These are phyloP conservation scores for Tulasnella sp. DNA, from an alignment of 768 basidiomycete genomes.

Conservation along the genomic window DNA sequence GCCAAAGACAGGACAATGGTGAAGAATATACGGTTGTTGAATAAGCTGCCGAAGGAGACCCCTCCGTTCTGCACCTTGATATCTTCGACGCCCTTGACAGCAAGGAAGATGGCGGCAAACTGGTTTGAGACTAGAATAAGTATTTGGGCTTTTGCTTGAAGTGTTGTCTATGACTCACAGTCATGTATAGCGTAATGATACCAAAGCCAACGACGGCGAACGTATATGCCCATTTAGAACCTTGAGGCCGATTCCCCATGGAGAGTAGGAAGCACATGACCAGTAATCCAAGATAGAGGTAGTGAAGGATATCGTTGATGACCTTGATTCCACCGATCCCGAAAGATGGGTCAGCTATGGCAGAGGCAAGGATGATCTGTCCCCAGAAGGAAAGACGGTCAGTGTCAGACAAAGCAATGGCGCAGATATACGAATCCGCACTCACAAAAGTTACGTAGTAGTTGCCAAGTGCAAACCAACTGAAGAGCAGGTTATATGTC, in stretches of 20 bases:
- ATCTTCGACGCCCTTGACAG: conserved; percentile 64
- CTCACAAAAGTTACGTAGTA: conserved; percentile 76
- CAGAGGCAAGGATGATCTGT: conserved; percentile 50
- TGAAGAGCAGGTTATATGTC: conserved; percentile 79
- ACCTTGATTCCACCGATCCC: conserved; percentile 51
- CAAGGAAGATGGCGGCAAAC: conserved; percentile 70
- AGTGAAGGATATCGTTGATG: conserved; percentile 68
- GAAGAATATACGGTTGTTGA: conserved; percentile 69
- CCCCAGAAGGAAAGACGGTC: not conserved
- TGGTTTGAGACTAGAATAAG: conserved; percentile 25
- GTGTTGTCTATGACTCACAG: conserved; percentile 37
- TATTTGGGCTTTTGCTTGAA: not conserved
- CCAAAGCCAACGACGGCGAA: conserved; percentile 78
- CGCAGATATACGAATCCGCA: not conserved
- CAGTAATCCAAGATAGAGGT: conserved; percentile 78
- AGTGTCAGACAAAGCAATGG: not conserved
- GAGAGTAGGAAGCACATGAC: conserved; percentile 80
- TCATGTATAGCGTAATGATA: conserved; percentile 93
- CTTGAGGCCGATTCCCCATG: conserved; percentile 86
- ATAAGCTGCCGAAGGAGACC: conserved; percentile 47
- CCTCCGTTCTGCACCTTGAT: conserved; percentile 34
- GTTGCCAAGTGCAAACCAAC: conserved; percentile 85
- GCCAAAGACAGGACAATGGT: conserved; percentile 76
- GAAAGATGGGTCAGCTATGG: conserved; percentile 57
- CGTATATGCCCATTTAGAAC: conserved; percentile 78